A percentile compares a stretch with the other conserved stretches of the same genome.
Conservation (phyloP, 371 early-diverging fungal species). For the Mortierella sp. region DNA sequence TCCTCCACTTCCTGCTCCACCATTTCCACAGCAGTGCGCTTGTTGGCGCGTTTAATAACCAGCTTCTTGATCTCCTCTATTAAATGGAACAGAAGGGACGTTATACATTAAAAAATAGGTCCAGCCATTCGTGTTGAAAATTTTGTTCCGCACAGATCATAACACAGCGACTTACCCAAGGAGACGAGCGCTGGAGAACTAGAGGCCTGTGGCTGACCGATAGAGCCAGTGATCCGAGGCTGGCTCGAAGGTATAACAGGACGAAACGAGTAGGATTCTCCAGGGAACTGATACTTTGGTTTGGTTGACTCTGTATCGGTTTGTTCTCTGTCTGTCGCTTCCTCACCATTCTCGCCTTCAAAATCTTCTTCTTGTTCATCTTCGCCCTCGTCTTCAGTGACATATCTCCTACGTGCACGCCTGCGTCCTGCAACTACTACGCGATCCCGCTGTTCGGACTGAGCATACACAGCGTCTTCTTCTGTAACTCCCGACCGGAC, state of each 20-base stretch:
- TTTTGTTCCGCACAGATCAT: constrained; percentile 9
- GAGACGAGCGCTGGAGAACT: not conserved
- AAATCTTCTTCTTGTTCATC: constrained; percentile 13
- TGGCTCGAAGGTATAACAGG: not conserved
- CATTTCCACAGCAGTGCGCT: not conserved
- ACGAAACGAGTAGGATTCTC: constrained; percentile 27
- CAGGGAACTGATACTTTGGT: constrained; percentile 6
- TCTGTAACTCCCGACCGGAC: not conserved
- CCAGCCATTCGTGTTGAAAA: not conserved
- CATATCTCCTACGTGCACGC: not conserved
- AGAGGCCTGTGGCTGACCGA: constrained; percentile 23
- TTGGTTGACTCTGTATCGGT: not conserved
- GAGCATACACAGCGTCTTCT: not conserved
- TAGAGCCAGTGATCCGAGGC: not conserved
- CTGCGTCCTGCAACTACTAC: not conserved
- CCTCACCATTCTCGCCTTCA: constrained; percentile 16
- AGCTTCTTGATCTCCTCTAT: constrained; percentile 24
- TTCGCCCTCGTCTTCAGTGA: not conserved
- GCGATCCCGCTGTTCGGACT: not conserved
- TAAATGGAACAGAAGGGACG: not conserved
- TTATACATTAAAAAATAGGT: not conserved
- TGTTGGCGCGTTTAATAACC: constrained; percentile 11
- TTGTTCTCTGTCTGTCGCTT: not conserved
- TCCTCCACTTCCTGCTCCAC: not conserved
- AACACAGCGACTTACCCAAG: not conserved